These are phyloP conservation scores for Suillus subluteus DNA, from an alignment of 768 basidiomycete species.

Conservation along the genomic window DNA sequence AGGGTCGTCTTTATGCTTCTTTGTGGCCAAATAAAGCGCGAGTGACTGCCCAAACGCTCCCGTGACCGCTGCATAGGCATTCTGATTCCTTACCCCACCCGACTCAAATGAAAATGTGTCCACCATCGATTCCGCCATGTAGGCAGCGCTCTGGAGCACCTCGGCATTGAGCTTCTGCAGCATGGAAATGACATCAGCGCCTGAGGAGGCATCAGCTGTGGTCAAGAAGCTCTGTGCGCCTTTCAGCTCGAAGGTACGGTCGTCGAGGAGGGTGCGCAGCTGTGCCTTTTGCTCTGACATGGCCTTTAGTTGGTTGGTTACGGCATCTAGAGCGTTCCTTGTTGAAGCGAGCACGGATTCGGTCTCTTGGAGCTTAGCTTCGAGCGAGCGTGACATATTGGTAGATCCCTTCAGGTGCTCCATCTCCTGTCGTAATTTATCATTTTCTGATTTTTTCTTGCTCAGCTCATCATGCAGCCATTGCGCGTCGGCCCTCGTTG, in stretches of 20 bases:
- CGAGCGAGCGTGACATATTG: not conserved
- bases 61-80: conserved; percentile 24
- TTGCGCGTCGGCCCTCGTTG: too few relatives aligned
- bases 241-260: conserved; percentile 47
- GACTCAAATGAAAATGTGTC: conserved; percentile 40
- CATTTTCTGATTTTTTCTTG: not conserved
- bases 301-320: conserved; percentile 1
- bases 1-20: conserved; percentile 37
- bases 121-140: conserved; percentile 50
- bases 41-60: conserved; percentile 23
- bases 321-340: not conserved
- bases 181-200: conserved; percentile 47
- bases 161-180: conserved; percentile 50
- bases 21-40: conserved; percentile 31
- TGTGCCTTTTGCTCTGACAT: conserved; percentile 15
- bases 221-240: conserved; percentile 51
- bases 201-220: conserved; percentile 47
- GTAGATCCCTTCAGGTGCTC: not conserved
- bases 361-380: not conserved
- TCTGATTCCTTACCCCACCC: conserved; percentile 20
- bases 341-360: not conserved
- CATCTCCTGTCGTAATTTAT: not conserved
- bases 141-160: conserved; percentile 51
- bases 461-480: not conserved
- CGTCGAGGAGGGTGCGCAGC: conserved; percentile 36